phyloP scores from a whole-genome alignment of 1,284 basidiomycete genomes.

The Apiotrichum sp. region DNA sequence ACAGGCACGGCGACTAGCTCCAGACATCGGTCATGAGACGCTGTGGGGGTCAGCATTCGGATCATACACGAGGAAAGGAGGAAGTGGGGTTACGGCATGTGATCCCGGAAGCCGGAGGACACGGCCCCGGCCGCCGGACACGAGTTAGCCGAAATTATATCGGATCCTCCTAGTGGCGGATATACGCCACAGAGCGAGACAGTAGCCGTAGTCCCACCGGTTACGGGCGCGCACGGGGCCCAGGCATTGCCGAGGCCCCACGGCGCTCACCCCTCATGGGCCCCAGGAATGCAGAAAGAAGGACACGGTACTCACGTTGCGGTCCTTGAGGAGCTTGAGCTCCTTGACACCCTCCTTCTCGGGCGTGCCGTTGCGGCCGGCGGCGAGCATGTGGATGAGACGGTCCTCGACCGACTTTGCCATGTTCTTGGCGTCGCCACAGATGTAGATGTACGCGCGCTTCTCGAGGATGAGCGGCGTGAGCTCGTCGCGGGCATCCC shows the following conservation, averaged over 20 bases:
- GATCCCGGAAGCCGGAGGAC: too few relatives aligned
- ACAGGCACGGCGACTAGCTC: slow-evolving; percentile 23
- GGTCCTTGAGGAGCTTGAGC: slow-evolving; percentile 87
- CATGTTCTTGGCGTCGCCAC: slow-evolving; percentile 97
- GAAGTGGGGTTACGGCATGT: neutral
- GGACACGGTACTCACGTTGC: slow-evolving; percentile 46
- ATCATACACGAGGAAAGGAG: neutral
- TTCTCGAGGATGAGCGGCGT: slow-evolving; percentile 84
- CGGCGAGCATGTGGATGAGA: slow-evolving; percentile 77
- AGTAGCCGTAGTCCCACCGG: too few relatives aligned
- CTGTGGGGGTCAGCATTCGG: slow-evolving; percentile 18
- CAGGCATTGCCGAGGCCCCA: too few relatives aligned
- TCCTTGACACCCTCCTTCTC: slow-evolving; percentile 84
- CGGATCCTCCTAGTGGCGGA: too few relatives aligned
- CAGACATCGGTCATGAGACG: slow-evolving; percentile 42
- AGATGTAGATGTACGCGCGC: slow-evolving; percentile 91
- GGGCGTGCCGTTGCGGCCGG: slow-evolving; percentile 80
- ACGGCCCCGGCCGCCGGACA: too few relatives aligned
- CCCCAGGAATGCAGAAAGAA: too few relatives aligned
- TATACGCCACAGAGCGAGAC: too few relatives aligned
- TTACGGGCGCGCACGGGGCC: too few relatives aligned
- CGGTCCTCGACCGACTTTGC: slow-evolving; percentile 86
- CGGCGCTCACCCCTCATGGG: too few relatives aligned
- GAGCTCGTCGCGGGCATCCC: slow-evolving; percentile 72
- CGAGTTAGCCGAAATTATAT: too few relatives aligned